Base-by-base conservation (phyloP, 106 monocot species). In the Dendrobium nobile region DNA sequence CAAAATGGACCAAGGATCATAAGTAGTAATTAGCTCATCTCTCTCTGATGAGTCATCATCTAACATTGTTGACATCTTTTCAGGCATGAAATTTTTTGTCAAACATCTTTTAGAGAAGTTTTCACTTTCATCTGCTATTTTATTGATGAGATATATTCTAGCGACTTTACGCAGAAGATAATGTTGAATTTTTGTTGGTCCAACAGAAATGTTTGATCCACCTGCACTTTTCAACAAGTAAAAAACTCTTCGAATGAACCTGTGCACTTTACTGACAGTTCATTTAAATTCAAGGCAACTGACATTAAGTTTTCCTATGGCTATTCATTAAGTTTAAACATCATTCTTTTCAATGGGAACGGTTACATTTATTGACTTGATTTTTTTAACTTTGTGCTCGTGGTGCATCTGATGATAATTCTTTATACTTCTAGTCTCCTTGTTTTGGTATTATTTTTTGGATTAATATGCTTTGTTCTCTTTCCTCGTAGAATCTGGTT, bases 401-500 rank as follows among this genome's bases (percentile, higher is more conserved):
- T 74, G 11, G 41, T 74, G 42, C n/a, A 42, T 44, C 19, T 43
- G 13, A 42, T 17, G 26, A 40, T 42, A 74, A 28, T 44, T 42
- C 42, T 42, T 41, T 74, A 74, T 74, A 17, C 43, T 74, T 74
- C 4, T 74, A 19, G 10, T 72, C 16, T 5, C 72, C 3, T 28
- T 72, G 51, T 72, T 28, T 72, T 72, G 72, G 27, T 40, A 72
- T 45, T 31, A 79, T 6, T 37, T 54, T 26, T 11, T 51, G 51
- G 51, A 51, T 79, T 75, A 41, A 64, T 27, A 74, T 45, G 16
- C 55, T 78, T 28, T 44, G 54, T 67, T 77, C 51, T 54, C 82
- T 11, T 31, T 81, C 22, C 22, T 47, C 79, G 58, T 77, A 95
- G 98, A 99, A 99, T 77, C 84, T 99, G 40, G 83, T 91, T 80